Evolutionary conservation across 441 rosid genomes (phyloP).

Genomic region (Francoa sonchifolia): DNA sequence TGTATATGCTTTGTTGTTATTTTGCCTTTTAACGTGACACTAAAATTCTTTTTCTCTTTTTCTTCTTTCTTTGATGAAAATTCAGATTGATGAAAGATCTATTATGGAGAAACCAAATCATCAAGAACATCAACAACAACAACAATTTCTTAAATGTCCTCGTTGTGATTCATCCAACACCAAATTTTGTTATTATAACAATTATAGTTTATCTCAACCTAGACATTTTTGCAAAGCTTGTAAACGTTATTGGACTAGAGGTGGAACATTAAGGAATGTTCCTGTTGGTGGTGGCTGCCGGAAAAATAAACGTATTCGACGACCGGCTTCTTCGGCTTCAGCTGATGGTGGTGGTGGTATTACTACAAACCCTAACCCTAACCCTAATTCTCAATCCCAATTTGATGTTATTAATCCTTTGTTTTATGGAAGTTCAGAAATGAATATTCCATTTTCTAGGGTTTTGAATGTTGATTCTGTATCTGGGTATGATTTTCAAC

Average conservation of each 20-base stretch:
- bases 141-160: no score
- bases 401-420: slow-evolving; percentile 28
- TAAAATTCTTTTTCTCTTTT: no score
- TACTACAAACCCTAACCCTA: no score
- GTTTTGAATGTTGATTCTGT: slow-evolving; percentile 13
- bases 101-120: no score
- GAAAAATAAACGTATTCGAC: no score
- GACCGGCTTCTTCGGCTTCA: no score
- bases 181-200: slow-evolving; percentile 1
- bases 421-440: slow-evolving; percentile 31
- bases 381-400: slow-evolving; percentile 18
- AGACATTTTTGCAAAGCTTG: neutral
- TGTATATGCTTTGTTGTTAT: no score
- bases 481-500: slow-evolving; percentile 31
- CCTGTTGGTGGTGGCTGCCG: slow-evolving; percentile 1
- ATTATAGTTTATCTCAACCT: neutral
- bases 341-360: no score
- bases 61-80: no score
- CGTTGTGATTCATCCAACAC: neutral
- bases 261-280: neutral
- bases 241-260: neutral
- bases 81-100: no score
- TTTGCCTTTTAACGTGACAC: no score
- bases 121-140: no score
- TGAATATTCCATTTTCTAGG: slow-evolving; percentile 32